phyloP scores from a whole-genome alignment of 1,284 basidiomycete species.

The Trichosporon asahii region DNA sequence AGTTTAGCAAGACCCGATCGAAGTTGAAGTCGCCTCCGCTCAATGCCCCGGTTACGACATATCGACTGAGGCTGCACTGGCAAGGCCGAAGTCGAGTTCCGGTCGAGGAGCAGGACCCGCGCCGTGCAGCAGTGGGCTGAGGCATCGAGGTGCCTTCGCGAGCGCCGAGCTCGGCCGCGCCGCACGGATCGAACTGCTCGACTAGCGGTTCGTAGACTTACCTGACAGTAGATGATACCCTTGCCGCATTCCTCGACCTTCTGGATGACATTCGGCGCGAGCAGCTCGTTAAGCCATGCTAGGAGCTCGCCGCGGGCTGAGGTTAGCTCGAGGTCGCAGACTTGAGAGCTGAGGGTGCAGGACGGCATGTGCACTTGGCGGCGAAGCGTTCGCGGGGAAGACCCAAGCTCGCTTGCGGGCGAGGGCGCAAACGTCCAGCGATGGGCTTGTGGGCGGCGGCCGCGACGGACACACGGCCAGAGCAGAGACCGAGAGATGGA shows the following conservation, averaged over 20 bases:
- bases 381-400: background rate
- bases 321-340: conserved; percentile 16
- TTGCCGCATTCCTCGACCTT: conserved; percentile 93
- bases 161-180: background rate
- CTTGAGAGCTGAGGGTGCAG: no score
- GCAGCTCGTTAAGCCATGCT: conserved; percentile 89
- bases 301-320: conserved; percentile 74
- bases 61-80: background rate
- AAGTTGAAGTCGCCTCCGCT: no score
- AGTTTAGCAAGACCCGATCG: background rate
- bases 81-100: no score
- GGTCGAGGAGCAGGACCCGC: no score
- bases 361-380: no score
- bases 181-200: background rate
- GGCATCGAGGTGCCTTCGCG: no score
- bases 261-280: conserved; percentile 68
- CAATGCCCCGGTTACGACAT: no score
- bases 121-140: no score
- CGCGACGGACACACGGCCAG: no score
- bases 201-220: conserved; percentile 26
- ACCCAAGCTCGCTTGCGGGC: background rate
- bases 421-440: background rate
- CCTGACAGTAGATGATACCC: conserved; percentile 83
- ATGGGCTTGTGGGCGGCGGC: background rate
- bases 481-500: background rate